Base-by-base conservation (phyloP, 2,329 filamentous ascomycete genomes). In the Aspergillus awamori region DNA sequence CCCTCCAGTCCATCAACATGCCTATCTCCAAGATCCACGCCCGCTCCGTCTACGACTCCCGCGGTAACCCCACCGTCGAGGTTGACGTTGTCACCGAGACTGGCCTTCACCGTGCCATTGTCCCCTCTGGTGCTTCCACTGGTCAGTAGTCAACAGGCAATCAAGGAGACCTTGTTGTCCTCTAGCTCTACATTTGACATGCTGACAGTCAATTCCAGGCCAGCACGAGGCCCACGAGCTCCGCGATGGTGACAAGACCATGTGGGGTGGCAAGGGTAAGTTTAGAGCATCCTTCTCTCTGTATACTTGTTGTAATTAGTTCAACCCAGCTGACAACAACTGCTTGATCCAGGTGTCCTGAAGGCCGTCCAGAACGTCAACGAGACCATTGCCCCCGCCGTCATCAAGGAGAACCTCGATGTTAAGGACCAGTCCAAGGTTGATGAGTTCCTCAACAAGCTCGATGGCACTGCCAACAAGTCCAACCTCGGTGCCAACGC, bases 1-100 rank as follows among this genome's bases (percentile, higher is more conserved):
- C 38, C 43, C 53, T 57, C 64, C 67, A 74, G 69, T 62, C 67
- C 63, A 57, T 65, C 72, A 93, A 78, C 70, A 99, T 99, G 95
- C 84, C 91, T 76, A 92, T 95, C 82, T 88, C 88, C 81, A 94
- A 93, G 86, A 87, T 95, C 78, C 90, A 93, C 87, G 91, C 91
- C 77, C 91, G 95, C 79, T 93, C 90, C 77, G 93, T 99, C 85
- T 99, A 94, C 88, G 95, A 99, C 87, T 98, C 95, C 80, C 94
- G 95, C 71, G 87, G 87, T 79, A 99, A 99, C 89, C 95, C 95
- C 76, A 99, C 95, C 78, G 94, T 97, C 77, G 94, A 98, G 87
- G 94, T 98, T 75, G 94, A 97, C 80, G 88, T 97, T 73, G 90
- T 96, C 83, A 97, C 93, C 73, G 92, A 96, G 84, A 96, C 91